Evolutionary conservation across 2,329 filamentous ascomycete species (phyloP).

Genomic region (Exutisphaerella laricina): DNA sequence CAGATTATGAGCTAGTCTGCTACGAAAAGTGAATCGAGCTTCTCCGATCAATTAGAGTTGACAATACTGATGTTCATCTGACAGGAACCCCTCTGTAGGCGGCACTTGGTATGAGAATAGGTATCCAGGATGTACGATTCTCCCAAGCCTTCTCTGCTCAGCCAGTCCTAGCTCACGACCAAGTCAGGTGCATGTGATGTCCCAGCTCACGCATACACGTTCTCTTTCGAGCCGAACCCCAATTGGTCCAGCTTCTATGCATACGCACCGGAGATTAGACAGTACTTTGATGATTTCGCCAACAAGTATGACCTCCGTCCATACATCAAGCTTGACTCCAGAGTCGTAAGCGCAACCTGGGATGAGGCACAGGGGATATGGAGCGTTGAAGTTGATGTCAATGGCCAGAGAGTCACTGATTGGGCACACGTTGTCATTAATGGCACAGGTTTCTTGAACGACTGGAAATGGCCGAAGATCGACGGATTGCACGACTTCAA

Average conservation of each 20-base stretch:
- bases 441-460: conserved; percentile 47
- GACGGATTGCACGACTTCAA: conserved; percentile 48
- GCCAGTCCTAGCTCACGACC: too few species aligned
- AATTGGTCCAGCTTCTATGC: conserved; percentile 32
- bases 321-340: conserved; percentile 31
- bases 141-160: too few species aligned
- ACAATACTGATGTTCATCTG: too few species aligned
- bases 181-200: conserved; percentile 34
- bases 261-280: conserved; percentile 36
- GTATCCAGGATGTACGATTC: neutral
- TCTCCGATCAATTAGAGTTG: too few species aligned
- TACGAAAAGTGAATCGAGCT: too few species aligned
- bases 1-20: conserved; percentile 38
- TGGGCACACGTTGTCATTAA: conserved; percentile 42
- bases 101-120: conserved; percentile 3
- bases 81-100: neutral
- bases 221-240: conserved; percentile 16
- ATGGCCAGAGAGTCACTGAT: neutral
- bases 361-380: conserved; percentile 29
- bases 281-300: conserved; percentile 37
- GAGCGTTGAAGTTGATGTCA: conserved; percentile 17
- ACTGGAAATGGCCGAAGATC: conserved; percentile 49
- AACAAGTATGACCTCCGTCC: conserved; percentile 37
- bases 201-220: conserved; percentile 34
- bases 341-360: conserved; percentile 16